Evolutionary conservation across 202 grass and related monocot species (phyloP).

Genomic region (Miscanthus sacchariflorus): DNA sequence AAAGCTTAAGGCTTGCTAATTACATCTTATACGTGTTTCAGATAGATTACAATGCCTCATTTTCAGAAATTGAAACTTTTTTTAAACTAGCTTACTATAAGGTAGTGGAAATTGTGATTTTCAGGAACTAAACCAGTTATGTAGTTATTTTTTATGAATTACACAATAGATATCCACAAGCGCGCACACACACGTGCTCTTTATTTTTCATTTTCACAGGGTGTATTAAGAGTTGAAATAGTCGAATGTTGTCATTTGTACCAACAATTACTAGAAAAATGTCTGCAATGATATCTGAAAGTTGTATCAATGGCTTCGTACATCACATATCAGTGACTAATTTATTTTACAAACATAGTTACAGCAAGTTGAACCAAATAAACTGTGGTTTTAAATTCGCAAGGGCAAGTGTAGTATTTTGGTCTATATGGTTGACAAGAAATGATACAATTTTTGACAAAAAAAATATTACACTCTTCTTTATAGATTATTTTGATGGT

Average conservation of each 20-base stretch:
- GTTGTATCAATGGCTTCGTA: not conserved
- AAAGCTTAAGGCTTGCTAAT: not conserved
- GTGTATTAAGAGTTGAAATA: not conserved
- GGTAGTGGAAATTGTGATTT: not conserved
- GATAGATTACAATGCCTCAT: not conserved
- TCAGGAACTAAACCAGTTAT: not conserved
- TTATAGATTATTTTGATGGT: not conserved
- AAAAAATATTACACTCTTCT: not conserved
- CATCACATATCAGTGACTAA: no score
- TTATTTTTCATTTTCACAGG: no score
- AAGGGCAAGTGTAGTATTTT: no score
- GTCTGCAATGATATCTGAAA: not conserved
- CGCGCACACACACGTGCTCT: no score
- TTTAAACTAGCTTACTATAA: not conserved
- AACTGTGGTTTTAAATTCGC: no score
- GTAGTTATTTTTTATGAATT: no score
- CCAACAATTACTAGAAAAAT: no score
- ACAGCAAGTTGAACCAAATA: no score
- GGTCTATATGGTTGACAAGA: not conserved
- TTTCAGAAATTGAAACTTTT: not conserved
- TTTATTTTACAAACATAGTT: no score
- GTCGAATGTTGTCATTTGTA: not conserved
- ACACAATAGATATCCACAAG: no score
- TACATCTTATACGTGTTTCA: not conserved
- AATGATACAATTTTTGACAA: not conserved